These are phyloP conservation scores for Colletotrichum lini DNA, from an alignment of 2,329 filamentous ascomycete genomes.

Conservation along the genomic window DNA sequence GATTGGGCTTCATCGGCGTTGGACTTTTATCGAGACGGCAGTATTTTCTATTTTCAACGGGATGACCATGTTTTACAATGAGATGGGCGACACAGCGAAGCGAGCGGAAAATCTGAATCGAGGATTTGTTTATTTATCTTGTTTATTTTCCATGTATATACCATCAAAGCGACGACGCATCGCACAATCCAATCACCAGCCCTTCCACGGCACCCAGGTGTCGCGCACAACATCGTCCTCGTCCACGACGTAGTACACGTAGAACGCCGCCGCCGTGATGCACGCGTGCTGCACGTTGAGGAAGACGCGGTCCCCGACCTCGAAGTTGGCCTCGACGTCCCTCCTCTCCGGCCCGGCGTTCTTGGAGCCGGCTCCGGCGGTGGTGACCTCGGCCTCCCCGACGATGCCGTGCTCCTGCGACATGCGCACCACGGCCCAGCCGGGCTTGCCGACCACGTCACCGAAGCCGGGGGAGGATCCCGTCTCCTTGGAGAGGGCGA, in stretches of 20 bases:
- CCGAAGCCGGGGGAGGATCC: constrained; percentile 51
- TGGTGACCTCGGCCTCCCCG: constrained; percentile 5
- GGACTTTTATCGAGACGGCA: background rate
- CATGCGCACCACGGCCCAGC: constrained; percentile 53
- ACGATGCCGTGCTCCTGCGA: constrained; percentile 58
- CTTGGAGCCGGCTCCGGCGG: constrained; percentile 19
- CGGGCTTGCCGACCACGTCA: constrained; percentile 47
- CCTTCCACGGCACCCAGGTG: constrained; percentile 57
- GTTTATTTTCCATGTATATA: background rate
- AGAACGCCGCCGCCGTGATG: constrained; percentile 55
- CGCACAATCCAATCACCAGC: constrained; percentile 45
- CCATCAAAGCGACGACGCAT: background rate
- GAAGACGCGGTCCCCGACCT: constrained; percentile 52
- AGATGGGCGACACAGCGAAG: too few species aligned
- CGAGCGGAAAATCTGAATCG: too few species aligned
- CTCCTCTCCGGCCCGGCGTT: constrained; percentile 34
- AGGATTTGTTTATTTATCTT: too few species aligned
- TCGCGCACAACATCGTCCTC: constrained; percentile 52
- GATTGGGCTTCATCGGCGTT: too few species aligned
- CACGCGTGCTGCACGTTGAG: constrained; percentile 54
- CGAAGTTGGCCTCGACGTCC: constrained; percentile 48
- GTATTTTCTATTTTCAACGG: background rate
- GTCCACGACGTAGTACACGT: constrained; percentile 55
- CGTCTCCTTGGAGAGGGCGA: constrained; percentile 54
- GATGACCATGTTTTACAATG: background rate